These are phyloP conservation scores for Irpex sp. DNA, from an alignment of 1,284 basidiomycete genomes.

Conservation along the genomic window DNA sequence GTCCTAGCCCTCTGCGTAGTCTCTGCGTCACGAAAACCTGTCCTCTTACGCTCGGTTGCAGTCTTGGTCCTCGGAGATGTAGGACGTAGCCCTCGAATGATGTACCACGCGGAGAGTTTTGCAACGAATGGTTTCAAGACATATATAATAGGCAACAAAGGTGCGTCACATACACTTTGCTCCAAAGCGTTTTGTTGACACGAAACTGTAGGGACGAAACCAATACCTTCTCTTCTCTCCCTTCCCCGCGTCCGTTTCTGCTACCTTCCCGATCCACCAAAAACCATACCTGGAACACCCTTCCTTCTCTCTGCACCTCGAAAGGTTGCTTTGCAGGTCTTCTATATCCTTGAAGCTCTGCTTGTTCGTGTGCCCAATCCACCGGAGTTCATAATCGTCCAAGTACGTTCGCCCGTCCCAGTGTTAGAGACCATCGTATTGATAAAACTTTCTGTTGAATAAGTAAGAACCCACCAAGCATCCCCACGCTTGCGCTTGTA, in stretches of 20 bases:
- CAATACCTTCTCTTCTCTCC: constrained; percentile 65
- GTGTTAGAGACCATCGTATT: neutral
- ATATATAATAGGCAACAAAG: constrained; percentile 83
- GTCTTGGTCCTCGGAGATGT: constrained; percentile 96
- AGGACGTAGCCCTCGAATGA: constrained; percentile 95
- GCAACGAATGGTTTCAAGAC: constrained; percentile 80
- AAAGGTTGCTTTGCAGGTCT: constrained; percentile 74
- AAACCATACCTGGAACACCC: constrained; percentile 50
- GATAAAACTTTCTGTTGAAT: constrained; percentile 6
- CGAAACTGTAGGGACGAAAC: constrained; percentile 59
- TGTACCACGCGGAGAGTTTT: constrained; percentile 96
- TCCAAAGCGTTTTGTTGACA: no score
- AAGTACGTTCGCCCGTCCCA: constrained; percentile 49
- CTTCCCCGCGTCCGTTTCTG: constrained; percentile 62
- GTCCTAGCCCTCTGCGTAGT: neutral
- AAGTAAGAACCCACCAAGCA: constrained; percentile 90
- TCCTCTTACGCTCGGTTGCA: constrained; percentile 65
- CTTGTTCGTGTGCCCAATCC: constrained; percentile 60
- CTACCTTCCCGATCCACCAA: constrained; percentile 67
- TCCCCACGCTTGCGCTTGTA: constrained; percentile 89
- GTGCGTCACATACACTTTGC: constrained; percentile 37
- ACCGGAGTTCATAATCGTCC: constrained; percentile 87
- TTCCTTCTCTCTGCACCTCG: constrained; percentile 81
- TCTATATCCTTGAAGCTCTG: constrained; percentile 60
- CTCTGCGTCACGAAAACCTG: constrained; percentile 22